A percentile compares a stretch with the other conserved stretches of the same genome.
Evolutionary conservation across 2,329 filamentous ascomycete species (phyloP).

Genomic region (Xylariaceae sp.): DNA sequence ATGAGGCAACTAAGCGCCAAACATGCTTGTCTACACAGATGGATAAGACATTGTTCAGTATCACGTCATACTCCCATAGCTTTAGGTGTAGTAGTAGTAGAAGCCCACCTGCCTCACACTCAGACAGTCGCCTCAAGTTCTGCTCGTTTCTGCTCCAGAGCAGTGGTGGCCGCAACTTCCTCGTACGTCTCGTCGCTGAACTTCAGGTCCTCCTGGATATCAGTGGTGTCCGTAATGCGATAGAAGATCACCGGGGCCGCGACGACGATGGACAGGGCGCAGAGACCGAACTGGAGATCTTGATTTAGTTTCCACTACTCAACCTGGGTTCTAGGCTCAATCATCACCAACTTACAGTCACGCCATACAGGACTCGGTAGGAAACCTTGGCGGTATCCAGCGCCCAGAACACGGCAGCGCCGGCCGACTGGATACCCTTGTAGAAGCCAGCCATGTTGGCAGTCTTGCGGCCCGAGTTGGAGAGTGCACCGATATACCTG

Average conservation of each 20-base stretch:
- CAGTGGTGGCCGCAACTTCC: slow-evolving; percentile 50
- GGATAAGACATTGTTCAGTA: no score
- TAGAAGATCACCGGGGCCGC: slow-evolving; percentile 74
- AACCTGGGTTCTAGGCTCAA: not conserved
- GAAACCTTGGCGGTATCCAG: slow-evolving; percentile 58
- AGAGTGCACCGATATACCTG: slow-evolving; percentile 86
- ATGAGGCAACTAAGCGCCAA: no score
- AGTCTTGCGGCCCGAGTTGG: slow-evolving; percentile 85
- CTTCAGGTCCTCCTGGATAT: slow-evolving; percentile 73
- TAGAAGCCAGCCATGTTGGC: slow-evolving; percentile 91
- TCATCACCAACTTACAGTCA: slow-evolving; percentile 35
- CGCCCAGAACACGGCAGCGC: slow-evolving; percentile 69
- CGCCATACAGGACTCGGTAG: slow-evolving; percentile 67
- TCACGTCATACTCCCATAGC: no score
- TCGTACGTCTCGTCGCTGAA: slow-evolving; percentile 77
- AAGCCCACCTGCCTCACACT: no score
- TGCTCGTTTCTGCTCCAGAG: slow-evolving; percentile 25
- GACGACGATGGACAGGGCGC: slow-evolving; percentile 61
- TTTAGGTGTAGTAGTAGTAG: no score
- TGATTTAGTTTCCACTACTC: slow-evolving; percentile 1
- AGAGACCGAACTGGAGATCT: slow-evolving; percentile 12
- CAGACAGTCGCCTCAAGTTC: slow-evolving; percentile 5
- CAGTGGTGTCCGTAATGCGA: slow-evolving; percentile 76
- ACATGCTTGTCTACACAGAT: no score
- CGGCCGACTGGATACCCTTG: slow-evolving; percentile 82